Evolutionary conservation across 106 monocot species (phyloP).

Genomic region (Allium fistulosum): DNA sequence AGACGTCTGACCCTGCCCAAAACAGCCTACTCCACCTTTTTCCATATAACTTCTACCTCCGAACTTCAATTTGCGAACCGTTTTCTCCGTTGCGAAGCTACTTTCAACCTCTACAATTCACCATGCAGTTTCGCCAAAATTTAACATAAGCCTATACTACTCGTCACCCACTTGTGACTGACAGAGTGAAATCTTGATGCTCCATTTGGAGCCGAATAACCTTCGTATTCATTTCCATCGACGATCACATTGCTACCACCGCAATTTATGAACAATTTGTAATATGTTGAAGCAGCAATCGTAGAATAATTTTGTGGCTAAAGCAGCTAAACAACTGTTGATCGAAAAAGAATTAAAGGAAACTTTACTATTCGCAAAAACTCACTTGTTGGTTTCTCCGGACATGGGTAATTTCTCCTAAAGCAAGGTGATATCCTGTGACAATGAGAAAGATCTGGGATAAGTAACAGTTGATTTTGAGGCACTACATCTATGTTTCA

Average conservation of each 20-base stretch:
- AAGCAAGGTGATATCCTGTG: constrained; percentile 23
- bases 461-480: constrained; percentile 1
- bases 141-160: constrained; percentile 44
- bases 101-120: too few species aligned
- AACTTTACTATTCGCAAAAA: neutral
- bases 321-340: too few species aligned
- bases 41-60: too few species aligned
- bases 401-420: constrained; percentile 16
- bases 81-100: too few species aligned
- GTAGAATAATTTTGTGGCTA: too few species aligned
- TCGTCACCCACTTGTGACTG: constrained; percentile 41
- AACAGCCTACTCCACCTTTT: too few species aligned
- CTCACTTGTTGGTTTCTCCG: constrained; percentile 11
- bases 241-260: constrained; percentile 30
- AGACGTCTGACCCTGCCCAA: too few species aligned
- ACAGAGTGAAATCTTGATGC: constrained; percentile 2
- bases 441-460: neutral
- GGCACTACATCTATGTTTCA: neutral
- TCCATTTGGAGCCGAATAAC: constrained; percentile 13
- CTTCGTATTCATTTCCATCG: constrained; percentile 27
- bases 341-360: too few species aligned
- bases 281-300: constrained; percentile 4
- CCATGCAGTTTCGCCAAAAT: too few species aligned
- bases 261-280: constrained; percentile 51
- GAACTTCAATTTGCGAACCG: too few species aligned